phyloP scores from a whole-genome alignment of 177 flowering plant species.

The Vitis hybrid region DNA sequence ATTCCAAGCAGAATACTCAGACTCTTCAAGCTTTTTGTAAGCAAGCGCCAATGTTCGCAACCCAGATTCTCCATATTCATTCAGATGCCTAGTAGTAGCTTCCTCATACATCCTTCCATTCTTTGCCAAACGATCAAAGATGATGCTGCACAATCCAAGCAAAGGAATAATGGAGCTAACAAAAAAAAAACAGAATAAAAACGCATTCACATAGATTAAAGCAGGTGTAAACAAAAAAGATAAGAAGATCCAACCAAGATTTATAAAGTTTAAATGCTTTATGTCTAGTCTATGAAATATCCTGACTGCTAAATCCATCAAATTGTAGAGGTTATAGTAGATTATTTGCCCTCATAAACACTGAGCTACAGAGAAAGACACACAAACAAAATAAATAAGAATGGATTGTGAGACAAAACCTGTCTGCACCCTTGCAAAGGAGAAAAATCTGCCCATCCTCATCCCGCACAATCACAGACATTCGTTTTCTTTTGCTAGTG shows the following conservation, averaged over 20 bases:
- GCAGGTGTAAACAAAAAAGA: no score
- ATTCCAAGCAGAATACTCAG: constrained; percentile 77
- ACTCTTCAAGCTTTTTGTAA: constrained; percentile 72
- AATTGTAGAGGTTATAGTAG: no score
- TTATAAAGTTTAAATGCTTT: no score
- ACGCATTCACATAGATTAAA: no score
- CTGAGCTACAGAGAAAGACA: background rate
- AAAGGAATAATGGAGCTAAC: constrained; percentile 5
- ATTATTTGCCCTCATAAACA: background rate
- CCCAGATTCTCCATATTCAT: constrained; percentile 88
- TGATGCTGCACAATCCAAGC: constrained; percentile 56
- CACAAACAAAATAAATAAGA: background rate
- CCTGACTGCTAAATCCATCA: no score
- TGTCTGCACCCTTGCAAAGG: constrained; percentile 96
- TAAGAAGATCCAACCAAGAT: no score
- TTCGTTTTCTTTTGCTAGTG: constrained; percentile 89
- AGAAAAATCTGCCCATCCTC: constrained; percentile 74
- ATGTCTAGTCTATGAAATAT: no score
- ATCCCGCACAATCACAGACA: constrained; percentile 84
- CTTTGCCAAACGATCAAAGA: constrained; percentile 77
- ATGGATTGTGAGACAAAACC: constrained; percentile 44
- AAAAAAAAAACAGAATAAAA: no score
- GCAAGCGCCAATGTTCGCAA: constrained; percentile 89
- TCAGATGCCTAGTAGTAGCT: constrained; percentile 73
- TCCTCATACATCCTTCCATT: constrained; percentile 68